Evolutionary conservation across 768 basidiomycete species (phyloP), one percentile per base, ranked within the genome.

Genomic region (Mycena indigotica): DNA sequence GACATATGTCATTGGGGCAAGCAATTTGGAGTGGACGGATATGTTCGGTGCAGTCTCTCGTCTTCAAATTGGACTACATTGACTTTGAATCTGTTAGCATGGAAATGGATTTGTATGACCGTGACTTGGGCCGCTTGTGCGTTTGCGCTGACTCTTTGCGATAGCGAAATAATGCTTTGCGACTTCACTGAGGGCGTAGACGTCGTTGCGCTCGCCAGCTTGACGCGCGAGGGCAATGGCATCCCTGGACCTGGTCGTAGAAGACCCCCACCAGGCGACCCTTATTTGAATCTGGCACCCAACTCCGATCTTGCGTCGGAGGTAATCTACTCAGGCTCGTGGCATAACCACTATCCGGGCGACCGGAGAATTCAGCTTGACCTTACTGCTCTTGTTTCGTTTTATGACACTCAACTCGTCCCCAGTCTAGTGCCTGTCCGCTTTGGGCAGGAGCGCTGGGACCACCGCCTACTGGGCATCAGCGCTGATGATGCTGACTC

Each of bases 161-260:
- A 4, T 53, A 81, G 79, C 56, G 81, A 83, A 65, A 66, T 80
- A 16, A 79, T 80, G 74, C 66, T 80, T 6, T 82, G 80, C 58
- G 72, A 81, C 58, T 80, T 83, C 59, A 72, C 67, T 1, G 61
- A 66, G 1, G 78, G 77, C 2, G 66, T 82, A 5, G 65, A 73
- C 8, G 60, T 71, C 3, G 71, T 76, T 5, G 77, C 80, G n/a
- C 75, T 78, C 60, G 58, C 72, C 3, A 70, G 77, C 38, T 61
- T 80, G 32, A 56, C 53, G 4, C 32, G 54, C 12, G 35, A 46
- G 15, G 32, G 55, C 24, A 49, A 44, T 35, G 55, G 46, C 21
- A 38, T 44, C 26, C 55, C 61, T 5, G 57, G 57, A 19, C 53
- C 40, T 3, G 50, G 51, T 57, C 12, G 46, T 48, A 6, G 24